These are phyloP conservation scores for Boletus patriciae DNA, from an alignment of 768 basidiomycete genomes.

Conservation along the genomic window DNA sequence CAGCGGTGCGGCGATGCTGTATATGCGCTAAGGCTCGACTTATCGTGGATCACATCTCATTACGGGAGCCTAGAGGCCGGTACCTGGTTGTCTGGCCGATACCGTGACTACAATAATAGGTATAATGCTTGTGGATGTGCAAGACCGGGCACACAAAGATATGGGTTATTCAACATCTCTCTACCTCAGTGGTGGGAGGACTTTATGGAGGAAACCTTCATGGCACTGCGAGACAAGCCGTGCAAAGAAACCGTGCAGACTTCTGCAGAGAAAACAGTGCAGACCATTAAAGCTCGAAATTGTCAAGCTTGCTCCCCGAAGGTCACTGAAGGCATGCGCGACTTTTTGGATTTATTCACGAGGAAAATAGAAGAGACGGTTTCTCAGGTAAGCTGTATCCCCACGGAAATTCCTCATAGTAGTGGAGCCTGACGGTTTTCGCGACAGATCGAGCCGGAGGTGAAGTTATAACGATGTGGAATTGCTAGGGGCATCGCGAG, in stretches of 20 bases:
- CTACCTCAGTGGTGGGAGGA: slow-evolving; percentile 24
- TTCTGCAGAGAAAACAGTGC: neutral
- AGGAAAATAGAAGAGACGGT: slow-evolving; percentile 13
- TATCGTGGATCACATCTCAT: no score
- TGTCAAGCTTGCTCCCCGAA: neutral
- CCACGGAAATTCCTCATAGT: neutral
- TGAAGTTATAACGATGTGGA: neutral
- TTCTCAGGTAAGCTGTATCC: slow-evolving; percentile 3
- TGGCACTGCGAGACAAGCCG: slow-evolving; percentile 20
- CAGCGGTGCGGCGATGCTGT: no score
- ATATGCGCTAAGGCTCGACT: no score
- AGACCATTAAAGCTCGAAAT: neutral
- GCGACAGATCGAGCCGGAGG: slow-evolving; percentile 7
- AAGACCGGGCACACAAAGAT: no score
- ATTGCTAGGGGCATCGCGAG: no score
- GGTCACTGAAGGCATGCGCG: no score
- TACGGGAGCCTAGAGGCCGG: no score
- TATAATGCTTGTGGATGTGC: no score
- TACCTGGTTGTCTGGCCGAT: no score
- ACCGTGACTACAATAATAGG: no score
- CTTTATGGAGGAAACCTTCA: slow-evolving; percentile 11
- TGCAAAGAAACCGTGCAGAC: slow-evolving; percentile 11
- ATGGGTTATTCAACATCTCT: no score
- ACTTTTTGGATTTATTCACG: no score
- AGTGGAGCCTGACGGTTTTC: neutral